Base-by-base conservation (phyloP, 2,329 filamentous ascomycete genomes). In the Botrytis medusae region DNA sequence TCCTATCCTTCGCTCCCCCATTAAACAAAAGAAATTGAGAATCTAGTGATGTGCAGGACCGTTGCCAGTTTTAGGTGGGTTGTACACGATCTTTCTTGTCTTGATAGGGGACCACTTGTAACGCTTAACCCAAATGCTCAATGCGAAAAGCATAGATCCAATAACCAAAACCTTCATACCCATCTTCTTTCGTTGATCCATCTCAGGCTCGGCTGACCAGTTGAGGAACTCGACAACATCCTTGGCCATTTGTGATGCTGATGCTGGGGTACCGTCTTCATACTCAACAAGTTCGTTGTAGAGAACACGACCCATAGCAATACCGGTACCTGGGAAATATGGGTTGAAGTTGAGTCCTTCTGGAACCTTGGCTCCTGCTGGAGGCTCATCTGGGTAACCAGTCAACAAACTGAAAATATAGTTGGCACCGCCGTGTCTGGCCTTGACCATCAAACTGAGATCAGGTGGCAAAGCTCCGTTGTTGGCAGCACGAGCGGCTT, bases 141-240 rank as follows among this genome's bases (percentile, higher is more conserved):
- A 81, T 73, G 93, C 94, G 82, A 94, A 92, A 76, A 99, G 87
- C 75, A 91, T 89, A 75, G 92, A 88, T 72, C 91, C 90, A 78
- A 97, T 89, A 78, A 92, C 90, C 79, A 99, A 84, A 72, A 97
- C 93, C 91, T 99, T 98, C 89, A 97, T 91, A 81, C 96, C 96
- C 96, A 98, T 99, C 88, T 94, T 96, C 93, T 99, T 99, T 83
- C 96, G 93, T 83, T 98, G 92, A 82, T 99, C 96, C 94, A 98
- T 97, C 88, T 99, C 96, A 67, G 96, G 96, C 87, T 99, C 96
- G 74, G 96, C 95, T 72, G 96, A 89, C 96, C 96, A 99, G 91
- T 99, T 98, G 82, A 99, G 89, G 88, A 99, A 99, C 86, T 99
- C 96, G 75, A 93, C 91, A 75, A 99, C 96, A 80, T 99, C 96